These are phyloP conservation scores for Pythium dissimile DNA, from an alignment of 352 stramenopile species.

Conservation along the genomic window DNA sequence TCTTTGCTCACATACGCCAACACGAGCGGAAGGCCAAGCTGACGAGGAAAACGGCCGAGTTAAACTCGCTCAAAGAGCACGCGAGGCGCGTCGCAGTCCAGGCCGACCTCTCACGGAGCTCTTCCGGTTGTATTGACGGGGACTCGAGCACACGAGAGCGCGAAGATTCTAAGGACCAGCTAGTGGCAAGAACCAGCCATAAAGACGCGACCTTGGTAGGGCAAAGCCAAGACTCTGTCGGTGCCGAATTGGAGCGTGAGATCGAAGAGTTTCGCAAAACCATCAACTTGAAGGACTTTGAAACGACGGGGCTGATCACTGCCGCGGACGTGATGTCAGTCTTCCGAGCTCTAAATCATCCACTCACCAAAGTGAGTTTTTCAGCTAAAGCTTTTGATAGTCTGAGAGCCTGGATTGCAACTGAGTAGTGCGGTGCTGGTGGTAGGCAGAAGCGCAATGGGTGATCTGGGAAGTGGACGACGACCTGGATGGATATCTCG, in stretches of 20 bases:
- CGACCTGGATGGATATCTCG: conserved; percentile 89
- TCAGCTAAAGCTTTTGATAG: not conserved
- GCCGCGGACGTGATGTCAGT: conserved; percentile 40
- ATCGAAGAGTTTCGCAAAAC: conserved; percentile 47
- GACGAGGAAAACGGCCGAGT: conserved; percentile 18
- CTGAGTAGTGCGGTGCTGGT: too few species aligned
- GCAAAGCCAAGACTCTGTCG: not conserved
- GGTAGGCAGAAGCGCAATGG: conserved; percentile 89
- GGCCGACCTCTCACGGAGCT: too few species aligned
- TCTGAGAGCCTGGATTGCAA: not conserved
- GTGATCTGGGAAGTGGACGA: conserved; percentile 98
- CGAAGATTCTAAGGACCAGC: too few species aligned
- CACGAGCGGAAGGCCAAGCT: conserved; percentile 51
- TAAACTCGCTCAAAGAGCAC: conserved; percentile 11
- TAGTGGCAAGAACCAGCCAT: too few species aligned
- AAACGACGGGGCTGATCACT: conserved; percentile 39
- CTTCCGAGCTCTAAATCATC: conserved; percentile 35
- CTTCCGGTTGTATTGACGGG: too few species aligned
- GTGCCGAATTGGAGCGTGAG: conserved; percentile 26
- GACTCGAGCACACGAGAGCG: too few species aligned
- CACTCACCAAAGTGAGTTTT: conserved; percentile 23
- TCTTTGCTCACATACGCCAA: conserved; percentile 55
- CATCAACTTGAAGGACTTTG: conserved; percentile 31
- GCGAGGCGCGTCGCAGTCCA: not conserved
- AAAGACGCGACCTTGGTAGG: too few species aligned